Conservation (phyloP, 495 filamentous ascomycete species). For the Sporormia fimetaria region DNA sequence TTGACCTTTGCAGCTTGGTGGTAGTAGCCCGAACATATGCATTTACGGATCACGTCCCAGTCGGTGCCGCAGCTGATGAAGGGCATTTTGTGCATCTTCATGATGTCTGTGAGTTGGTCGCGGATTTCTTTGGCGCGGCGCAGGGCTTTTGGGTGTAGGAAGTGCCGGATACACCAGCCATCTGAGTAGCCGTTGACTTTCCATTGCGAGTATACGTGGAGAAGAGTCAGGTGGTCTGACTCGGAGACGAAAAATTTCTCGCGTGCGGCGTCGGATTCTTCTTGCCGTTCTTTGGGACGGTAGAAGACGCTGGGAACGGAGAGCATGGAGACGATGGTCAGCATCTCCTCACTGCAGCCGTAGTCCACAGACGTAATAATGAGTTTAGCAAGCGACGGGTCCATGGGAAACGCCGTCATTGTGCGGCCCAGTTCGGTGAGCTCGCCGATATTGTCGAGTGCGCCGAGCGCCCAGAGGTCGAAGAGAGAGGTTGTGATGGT, state of each 20-base stretch:
- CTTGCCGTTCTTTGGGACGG: slow-evolving; percentile 91
- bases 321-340: slow-evolving; percentile 96
- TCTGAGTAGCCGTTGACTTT: slow-evolving; percentile 82
- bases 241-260: slow-evolving; percentile 99
- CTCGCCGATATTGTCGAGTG: slow-evolving; percentile 85
- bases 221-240: slow-evolving; percentile 89
- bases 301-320: slow-evolving; percentile 96
- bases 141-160: slow-evolving; percentile 84
- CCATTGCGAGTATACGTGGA: slow-evolving; percentile 96
- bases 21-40: slow-evolving; percentile 95
- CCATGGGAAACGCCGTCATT: slow-evolving; percentile 98
- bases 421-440: slow-evolving; percentile 74
- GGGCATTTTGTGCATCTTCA: slow-evolving; percentile 84
- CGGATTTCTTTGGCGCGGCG: slow-evolving; percentile 86
- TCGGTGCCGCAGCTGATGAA: slow-evolving; percentile 86
- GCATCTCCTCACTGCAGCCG: slow-evolving; percentile 91
- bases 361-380: slow-evolving; percentile 82
- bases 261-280: slow-evolving; percentile 90
- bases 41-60: slow-evolving; percentile 91
- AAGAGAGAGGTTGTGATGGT: slow-evolving; percentile 96
- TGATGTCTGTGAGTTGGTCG: slow-evolving; percentile 87
- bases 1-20: slow-evolving; percentile 97
- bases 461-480: slow-evolving; percentile 94
- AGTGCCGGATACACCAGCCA: slow-evolving; percentile 84
- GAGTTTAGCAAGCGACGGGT: slow-evolving; percentile 85